phyloP scores from a whole-genome alignment of 805 yeast genomes.

The Priceomyces castillae region DNA sequence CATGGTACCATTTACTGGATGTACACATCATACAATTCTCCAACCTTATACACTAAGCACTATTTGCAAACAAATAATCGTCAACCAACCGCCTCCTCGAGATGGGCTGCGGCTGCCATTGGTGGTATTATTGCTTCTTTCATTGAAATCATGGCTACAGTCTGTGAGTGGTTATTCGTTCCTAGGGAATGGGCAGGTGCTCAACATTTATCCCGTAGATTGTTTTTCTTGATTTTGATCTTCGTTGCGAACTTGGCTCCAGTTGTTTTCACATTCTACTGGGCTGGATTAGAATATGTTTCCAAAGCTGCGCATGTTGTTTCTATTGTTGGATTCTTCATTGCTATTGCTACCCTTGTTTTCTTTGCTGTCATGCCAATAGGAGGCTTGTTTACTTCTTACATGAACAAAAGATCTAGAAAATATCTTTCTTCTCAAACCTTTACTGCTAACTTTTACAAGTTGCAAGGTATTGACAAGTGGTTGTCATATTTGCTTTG shows the following conservation, averaged over 20 bases:
- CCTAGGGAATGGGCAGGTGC: slow-evolving; percentile 99
- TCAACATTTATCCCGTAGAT: slow-evolving; percentile 88
- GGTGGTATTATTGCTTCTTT: slow-evolving; percentile 86
- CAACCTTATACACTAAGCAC: slow-evolving; percentile 83
- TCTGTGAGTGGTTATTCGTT: slow-evolving; percentile 92
- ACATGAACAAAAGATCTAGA: slow-evolving; percentile 82
- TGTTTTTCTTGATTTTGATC: slow-evolving; percentile 67
- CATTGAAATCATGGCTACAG: slow-evolving; percentile 82
- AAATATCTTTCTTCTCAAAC: slow-evolving; percentile 91
- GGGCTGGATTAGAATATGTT: slow-evolving; percentile 63
- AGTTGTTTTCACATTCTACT: slow-evolving; percentile 78
- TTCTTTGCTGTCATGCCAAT: slow-evolving; percentile 95
- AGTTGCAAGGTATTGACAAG: slow-evolving; percentile 84
- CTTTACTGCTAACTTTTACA: slow-evolving; percentile 87
- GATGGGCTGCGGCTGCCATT: slow-evolving; percentile 90
- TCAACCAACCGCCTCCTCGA: slow-evolving; percentile 83
- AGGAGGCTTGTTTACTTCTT: slow-evolving; percentile 93
- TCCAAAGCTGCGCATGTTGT: slow-evolving; percentile 76
- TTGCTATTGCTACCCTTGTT: slow-evolving; percentile 77
- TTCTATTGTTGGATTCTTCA: slow-evolving; percentile 83
- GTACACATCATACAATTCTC: slow-evolving; percentile 90
- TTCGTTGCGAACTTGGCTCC: slow-evolving; percentile 79
- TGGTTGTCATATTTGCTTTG: slow-evolving; percentile 94
- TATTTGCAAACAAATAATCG: slow-evolving; percentile 81
- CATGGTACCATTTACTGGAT: slow-evolving; percentile 92